Evolutionary conservation across 75 land plant species (phyloP), one percentile per base, ranked within the genome.

Genomic region (Ceratopteris richardii): DNA sequence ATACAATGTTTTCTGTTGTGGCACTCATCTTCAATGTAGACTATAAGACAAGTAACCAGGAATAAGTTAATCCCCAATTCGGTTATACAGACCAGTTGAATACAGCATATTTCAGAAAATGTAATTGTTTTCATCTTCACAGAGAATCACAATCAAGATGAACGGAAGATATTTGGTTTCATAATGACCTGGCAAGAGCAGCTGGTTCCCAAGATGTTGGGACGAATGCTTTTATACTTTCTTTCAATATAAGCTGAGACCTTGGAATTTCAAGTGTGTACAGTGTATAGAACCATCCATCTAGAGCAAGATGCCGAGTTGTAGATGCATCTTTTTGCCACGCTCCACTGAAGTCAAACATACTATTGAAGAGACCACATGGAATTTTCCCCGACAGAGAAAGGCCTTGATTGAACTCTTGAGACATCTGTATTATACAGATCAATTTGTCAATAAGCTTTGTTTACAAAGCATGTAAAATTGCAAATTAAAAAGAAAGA

Each of bases 131-230:
- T 9, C 37, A 33, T 9, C 37, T 9, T n/a, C n/a, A 33, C 9
- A 17, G 14, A 46, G 14, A 14, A 18, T n/a, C 22, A 46, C 14
- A 46, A 46, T 6, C 22, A 4, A 46, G 50, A 46, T 6, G 14
- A 5, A 46, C 3, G 17, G 50, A 5, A 33, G 9, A 9, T 4
- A 9, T 33, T 9, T 14, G 50, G 4, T 3, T 5, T 46, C 13
- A 46, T 17, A 14, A 2, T 46, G 50, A 46, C 96, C 87, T 91
- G 64, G 97, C 85, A 54, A 91, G 65, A 22, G 85, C 91, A 53
- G 73, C 80, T 65, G 97, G 97, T 17, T 83, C 91, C 97, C 97
- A 87, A 24, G 85, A 51, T 29, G 91, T 62, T 40, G 97, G 97
- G 31, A 91, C 86, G 48, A 78, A 82, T 54, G 68, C 63, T 50